phyloP scores from a whole-genome alignment of 2,329 filamentous ascomycete genomes.

The Coleophoma crateriformis region DNA sequence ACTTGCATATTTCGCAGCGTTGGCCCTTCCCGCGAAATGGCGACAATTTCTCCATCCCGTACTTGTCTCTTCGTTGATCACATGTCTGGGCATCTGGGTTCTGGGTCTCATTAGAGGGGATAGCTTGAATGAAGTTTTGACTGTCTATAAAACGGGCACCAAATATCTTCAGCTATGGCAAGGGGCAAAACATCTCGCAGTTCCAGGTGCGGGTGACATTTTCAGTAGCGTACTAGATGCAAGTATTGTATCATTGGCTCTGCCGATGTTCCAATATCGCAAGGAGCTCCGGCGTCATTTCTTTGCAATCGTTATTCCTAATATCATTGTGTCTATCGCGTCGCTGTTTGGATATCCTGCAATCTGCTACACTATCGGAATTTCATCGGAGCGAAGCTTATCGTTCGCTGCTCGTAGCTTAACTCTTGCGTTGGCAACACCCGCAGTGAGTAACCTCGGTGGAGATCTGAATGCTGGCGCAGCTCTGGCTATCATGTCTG shows the following conservation, averaged over 20 bases:
- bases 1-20: slow-evolving; percentile 45
- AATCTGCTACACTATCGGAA: slow-evolving; percentile 48
- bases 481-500: slow-evolving; percentile 52
- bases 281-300: slow-evolving; percentile 49
- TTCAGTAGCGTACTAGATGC: slow-evolving; percentile 50
- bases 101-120: slow-evolving; percentile 40
- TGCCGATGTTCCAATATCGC: slow-evolving; percentile 57
- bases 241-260: slow-evolving; percentile 50
- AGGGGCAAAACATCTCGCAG: slow-evolving; percentile 19
- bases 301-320: slow-evolving; percentile 47
- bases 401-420: slow-evolving; percentile 51
- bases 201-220: slow-evolving; percentile 51
- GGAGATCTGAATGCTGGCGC: slow-evolving; percentile 51
- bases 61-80: slow-evolving; percentile 46
- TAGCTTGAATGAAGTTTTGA: slow-evolving; percentile 34
- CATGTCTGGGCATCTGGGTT: slow-evolving; percentile 47
- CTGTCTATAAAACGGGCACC: slow-evolving; percentile 43
- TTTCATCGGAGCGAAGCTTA: slow-evolving; percentile 43
- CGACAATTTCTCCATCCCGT: slow-evolving; percentile 52
- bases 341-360: slow-evolving; percentile 54
- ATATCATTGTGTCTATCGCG: slow-evolving; percentile 41
- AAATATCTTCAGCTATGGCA: slow-evolving; percentile 49
- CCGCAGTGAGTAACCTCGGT: slow-evolving; percentile 49
- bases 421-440: slow-evolving; percentile 54
- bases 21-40: slow-evolving; percentile 42